These are phyloP conservation scores for Oryza glaberrima DNA, from an alignment of 176 grass and related monocot species.

Conservation along the genomic window DNA sequence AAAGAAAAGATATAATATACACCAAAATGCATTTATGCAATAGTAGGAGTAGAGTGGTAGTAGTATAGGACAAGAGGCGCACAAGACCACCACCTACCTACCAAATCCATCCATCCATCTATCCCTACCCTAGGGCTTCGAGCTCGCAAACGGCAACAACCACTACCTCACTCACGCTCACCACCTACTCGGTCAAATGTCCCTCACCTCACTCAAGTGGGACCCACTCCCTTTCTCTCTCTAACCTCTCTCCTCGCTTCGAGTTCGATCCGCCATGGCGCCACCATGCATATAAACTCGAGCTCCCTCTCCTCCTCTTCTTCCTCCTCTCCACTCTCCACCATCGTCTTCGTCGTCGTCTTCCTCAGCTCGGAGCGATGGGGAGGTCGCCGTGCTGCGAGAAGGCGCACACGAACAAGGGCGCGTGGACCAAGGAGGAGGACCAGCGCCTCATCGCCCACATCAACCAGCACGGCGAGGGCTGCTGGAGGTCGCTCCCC, in stretches of 20 bases:
- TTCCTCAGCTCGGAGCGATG: conserved; percentile 25
- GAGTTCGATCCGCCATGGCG: neutral
- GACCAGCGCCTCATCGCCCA: conserved; percentile 77
- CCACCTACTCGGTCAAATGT: conserved; percentile 74
- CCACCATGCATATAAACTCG: conserved; percentile 7
- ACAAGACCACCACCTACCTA: conserved; percentile 46
- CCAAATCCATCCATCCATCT: conserved; percentile 40
- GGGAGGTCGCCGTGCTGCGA: conserved; percentile 96
- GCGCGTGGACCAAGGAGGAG: conserved; percentile 93
- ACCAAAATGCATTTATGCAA: too few relatives aligned
- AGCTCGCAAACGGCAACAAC: neutral
- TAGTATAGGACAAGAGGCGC: too few relatives aligned
- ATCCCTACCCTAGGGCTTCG: conserved; percentile 31
- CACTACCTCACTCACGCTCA: conserved; percentile 29
- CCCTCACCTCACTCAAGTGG: conserved; percentile 37
- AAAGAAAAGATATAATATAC: too few relatives aligned
- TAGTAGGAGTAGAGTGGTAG: too few relatives aligned
- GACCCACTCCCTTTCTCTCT: conserved; percentile 21
- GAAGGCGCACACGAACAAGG: conserved; percentile 96
- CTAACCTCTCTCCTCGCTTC: neutral
- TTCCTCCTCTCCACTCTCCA: too few relatives aligned
- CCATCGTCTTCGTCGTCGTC: neutral
- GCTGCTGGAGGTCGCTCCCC: conserved; percentile 86
- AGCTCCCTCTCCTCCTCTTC: too few relatives aligned
- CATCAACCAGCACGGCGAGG: conserved; percentile 86